These are phyloP conservation scores for Oryza longistaminata DNA, from an alignment of 176 grass and related monocot species.

Conservation along the genomic window DNA sequence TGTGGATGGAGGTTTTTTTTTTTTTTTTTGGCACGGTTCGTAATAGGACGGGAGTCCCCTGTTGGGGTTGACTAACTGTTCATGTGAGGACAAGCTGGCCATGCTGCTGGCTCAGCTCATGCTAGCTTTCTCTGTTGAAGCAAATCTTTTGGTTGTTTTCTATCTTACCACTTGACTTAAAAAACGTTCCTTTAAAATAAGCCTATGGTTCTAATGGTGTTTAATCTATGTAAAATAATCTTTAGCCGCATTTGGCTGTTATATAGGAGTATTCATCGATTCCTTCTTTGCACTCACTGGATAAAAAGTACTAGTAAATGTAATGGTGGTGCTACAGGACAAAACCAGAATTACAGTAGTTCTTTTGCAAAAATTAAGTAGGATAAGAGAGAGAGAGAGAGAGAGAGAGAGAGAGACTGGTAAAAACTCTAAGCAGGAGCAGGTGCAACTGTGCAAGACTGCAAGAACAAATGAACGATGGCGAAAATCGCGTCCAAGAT, in stretches of 20 bases:
- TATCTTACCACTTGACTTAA: not conserved
- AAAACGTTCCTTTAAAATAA: not conserved
- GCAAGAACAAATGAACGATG: not conserved
- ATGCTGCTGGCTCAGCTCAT: slow-evolving; percentile 16
- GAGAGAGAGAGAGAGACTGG: not conserved
- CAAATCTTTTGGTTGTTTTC: not conserved
- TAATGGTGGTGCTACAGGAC: not conserved
- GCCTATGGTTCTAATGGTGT: not conserved
- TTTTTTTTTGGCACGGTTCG: not conserved
- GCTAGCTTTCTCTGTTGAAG: not conserved
- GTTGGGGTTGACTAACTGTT: slow-evolving; percentile 40
- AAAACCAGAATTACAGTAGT: not conserved
- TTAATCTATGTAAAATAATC: not conserved
- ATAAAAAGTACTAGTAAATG: not conserved
- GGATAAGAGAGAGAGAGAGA: not conserved
- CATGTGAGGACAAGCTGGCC: slow-evolving; percentile 53
- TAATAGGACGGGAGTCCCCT: slow-evolving; percentile 15
- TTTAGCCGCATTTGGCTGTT: not conserved
- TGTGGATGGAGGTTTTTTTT: not conserved
- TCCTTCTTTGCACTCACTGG: no score
- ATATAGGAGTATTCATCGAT: not conserved
- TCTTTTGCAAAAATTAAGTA: not conserved
- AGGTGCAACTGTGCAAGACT: not conserved
- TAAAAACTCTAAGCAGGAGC: not conserved
- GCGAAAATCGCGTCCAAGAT: slow-evolving; percentile 9